Evolutionary conservation across 106 monocot genomes (phyloP).

Genomic region (Dioscorea zingiberensis): DNA sequence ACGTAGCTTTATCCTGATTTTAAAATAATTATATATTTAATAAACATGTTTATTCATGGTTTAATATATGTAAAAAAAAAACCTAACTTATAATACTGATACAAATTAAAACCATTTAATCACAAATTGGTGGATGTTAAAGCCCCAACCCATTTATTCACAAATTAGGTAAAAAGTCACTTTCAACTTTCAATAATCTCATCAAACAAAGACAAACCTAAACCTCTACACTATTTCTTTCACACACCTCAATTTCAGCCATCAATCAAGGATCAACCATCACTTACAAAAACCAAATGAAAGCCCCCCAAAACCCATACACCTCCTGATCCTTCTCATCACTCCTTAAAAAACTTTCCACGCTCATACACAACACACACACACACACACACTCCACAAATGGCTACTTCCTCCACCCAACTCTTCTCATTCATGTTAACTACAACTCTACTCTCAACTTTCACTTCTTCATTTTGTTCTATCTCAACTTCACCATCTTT

Average conservation of each 20-base stretch:
- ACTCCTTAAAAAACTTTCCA: background rate
- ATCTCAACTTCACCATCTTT: slow-evolving; percentile 34
- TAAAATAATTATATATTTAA: too few species aligned
- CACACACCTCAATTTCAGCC: background rate
- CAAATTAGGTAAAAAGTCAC: too few species aligned
- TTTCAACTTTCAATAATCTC: too few species aligned
- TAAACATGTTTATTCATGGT: too few species aligned
- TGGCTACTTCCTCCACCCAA: background rate
- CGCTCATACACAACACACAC: background rate
- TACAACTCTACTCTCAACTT: background rate
- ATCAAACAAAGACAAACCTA: too few species aligned
- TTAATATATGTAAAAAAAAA: too few species aligned
- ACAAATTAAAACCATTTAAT: too few species aligned
- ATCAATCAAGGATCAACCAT: background rate
- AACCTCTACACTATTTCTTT: background rate
- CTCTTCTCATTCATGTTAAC: background rate
- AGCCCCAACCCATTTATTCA: too few species aligned
- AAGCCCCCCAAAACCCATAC: background rate
- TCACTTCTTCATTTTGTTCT: background rate
- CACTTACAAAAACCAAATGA: background rate
- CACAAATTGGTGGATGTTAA: too few species aligned
- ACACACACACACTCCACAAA: background rate
- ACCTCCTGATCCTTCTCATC: background rate
- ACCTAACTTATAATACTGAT: too few species aligned
- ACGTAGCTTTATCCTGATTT: too few species aligned